Evolutionary conservation across 495 filamentous ascomycete species (phyloP).

Genomic region (Lasiosphaeria ovina): DNA sequence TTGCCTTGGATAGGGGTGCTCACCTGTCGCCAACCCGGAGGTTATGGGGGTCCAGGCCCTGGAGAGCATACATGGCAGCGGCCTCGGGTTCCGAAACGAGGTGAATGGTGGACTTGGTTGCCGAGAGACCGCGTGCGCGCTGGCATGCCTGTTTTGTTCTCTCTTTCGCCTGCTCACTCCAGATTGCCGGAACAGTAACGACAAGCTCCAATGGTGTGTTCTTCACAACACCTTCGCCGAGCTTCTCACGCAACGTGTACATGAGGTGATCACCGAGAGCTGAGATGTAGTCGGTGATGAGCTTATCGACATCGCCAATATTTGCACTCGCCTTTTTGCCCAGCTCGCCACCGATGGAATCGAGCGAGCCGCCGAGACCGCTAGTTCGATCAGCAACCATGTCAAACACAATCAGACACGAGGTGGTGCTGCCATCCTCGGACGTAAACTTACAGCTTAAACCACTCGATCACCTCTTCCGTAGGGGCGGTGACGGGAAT

Average conservation of each 20-base stretch:
- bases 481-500: constrained; percentile 37
- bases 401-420: too few species aligned
- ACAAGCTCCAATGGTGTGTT: constrained; percentile 44
- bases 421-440: not conserved
- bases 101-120: constrained; percentile 35
- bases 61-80: constrained; percentile 54
- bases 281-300: constrained; percentile 44
- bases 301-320: constrained; percentile 34
- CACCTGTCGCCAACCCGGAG: constrained; percentile 43
- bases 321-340: constrained; percentile 34
- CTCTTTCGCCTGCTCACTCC: constrained; percentile 53
- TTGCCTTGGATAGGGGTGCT: not conserved
- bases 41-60: constrained; percentile 41
- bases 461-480: constrained; percentile 48
- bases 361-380: constrained; percentile 28
- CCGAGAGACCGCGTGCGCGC: constrained; percentile 36
- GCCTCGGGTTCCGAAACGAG: constrained; percentile 58
- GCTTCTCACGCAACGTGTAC: constrained; percentile 35
- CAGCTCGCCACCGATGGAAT: constrained; percentile 26
- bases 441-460: constrained; percentile 46
- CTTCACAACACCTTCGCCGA: constrained; percentile 38
- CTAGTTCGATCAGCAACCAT: constrained; percentile 2
- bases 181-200: constrained; percentile 56
- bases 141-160: constrained; percentile 47
- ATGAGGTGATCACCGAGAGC: constrained; percentile 44